Conservation (phyloP, 352 stramenopile species). For the Pythium periplocum region DNA sequence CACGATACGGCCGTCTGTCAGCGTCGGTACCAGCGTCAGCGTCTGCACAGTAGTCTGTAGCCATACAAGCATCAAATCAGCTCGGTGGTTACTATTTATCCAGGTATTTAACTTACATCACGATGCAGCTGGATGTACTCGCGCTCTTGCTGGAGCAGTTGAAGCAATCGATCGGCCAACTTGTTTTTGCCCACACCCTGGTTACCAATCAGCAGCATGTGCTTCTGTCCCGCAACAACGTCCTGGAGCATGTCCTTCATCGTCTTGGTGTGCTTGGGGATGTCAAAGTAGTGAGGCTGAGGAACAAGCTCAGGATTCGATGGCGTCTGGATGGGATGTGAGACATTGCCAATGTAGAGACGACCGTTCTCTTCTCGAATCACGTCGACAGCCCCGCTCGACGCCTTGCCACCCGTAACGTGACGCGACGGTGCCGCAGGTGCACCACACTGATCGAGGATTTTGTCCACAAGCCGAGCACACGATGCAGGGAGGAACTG, state of each 20-base stretch:
- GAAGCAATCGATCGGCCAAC: slow-evolving; percentile 88
- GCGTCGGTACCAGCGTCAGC: slow-evolving; percentile 87
- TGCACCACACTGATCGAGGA: slow-evolving; percentile 43
- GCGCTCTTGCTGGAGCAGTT: slow-evolving; percentile 88
- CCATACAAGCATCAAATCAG: neutral
- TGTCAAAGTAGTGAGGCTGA: slow-evolving; percentile 87
- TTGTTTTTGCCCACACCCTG: slow-evolving; percentile 96
- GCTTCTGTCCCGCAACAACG: slow-evolving; percentile 80
- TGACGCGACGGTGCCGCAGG: slow-evolving; percentile 9
- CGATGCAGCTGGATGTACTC: slow-evolving; percentile 97
- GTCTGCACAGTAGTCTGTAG: slow-evolving; percentile 89
- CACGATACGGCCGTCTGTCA: slow-evolving; percentile 86
- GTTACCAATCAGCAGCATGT: slow-evolving; percentile 93
- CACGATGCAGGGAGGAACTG: slow-evolving; percentile 66
- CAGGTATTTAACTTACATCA: slow-evolving; percentile 54
- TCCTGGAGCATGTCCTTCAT: slow-evolving; percentile 88
- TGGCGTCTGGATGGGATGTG: slow-evolving; percentile 42
- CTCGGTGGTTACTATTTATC: neutral
- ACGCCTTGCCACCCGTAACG: neutral
- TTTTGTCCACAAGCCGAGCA: slow-evolving; percentile 35
- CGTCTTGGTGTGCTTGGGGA: slow-evolving; percentile 80
- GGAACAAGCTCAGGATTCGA: slow-evolving; percentile 79
- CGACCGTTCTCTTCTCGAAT: slow-evolving; percentile 36
- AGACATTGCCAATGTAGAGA: slow-evolving; percentile 63
- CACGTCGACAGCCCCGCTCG: slow-evolving; percentile 13